These are phyloP conservation scores for Phytophthora sansomeana DNA, from an alignment of 352 stramenopile species.

Conservation along the genomic window DNA sequence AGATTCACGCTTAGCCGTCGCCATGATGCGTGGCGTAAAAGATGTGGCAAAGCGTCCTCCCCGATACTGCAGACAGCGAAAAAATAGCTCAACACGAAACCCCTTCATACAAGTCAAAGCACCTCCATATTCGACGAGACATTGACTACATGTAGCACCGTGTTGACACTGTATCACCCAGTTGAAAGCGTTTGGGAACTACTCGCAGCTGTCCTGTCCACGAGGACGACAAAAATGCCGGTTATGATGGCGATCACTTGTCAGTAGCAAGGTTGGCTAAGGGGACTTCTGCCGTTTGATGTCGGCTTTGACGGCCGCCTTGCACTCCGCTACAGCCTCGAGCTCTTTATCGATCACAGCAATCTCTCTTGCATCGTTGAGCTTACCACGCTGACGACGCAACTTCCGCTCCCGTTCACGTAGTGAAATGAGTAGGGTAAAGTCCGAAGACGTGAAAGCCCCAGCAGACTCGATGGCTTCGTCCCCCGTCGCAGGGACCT, in stretches of 20 bases:
- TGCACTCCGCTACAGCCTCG: slow-evolving; percentile 62
- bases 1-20: slow-evolving; percentile 53
- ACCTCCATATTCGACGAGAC: no score
- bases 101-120: neutral
- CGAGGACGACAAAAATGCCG: no score
- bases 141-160: no score
- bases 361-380: slow-evolving; percentile 27
- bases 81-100: slow-evolving; percentile 32
- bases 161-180: no score
- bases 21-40: slow-evolving; percentile 30
- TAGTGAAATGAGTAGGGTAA: slow-evolving; percentile 57
- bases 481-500: slow-evolving; percentile 38
- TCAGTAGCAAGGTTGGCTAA: slow-evolving; percentile 12
- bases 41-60: slow-evolving; percentile 6
- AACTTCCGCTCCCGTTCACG: slow-evolving; percentile 66
- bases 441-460: slow-evolving; percentile 45
- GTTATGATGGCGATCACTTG: no score
- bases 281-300: slow-evolving; percentile 59
- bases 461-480: slow-evolving; percentile 20
- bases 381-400: slow-evolving; percentile 43
- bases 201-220: no score
- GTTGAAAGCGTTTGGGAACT: no score
- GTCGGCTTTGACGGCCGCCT: slow-evolving; percentile 63
- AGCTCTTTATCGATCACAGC: slow-evolving; percentile 62
- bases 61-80: slow-evolving; percentile 1